Percentiles rank a stretch among this genome's conserved stretches.
Conservation (phyloP, 331 rosid genomes). For the Arachis monticola region DNA sequence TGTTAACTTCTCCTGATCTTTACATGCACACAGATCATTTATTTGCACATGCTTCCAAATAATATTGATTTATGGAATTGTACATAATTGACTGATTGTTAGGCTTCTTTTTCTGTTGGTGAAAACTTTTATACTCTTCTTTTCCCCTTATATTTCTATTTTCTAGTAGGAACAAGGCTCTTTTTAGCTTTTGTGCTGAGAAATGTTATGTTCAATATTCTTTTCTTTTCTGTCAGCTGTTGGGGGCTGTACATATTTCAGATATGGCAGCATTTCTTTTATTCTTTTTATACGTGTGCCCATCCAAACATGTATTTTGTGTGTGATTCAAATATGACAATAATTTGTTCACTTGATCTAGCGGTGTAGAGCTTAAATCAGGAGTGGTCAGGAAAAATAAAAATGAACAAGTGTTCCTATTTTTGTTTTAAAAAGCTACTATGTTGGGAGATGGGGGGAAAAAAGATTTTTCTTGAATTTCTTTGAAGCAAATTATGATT, state of each 20-base stretch:
- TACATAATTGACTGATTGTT: slow-evolving; percentile 6
- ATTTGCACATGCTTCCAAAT: slow-evolving; percentile 23
- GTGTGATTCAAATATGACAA: neutral
- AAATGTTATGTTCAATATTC: slow-evolving; percentile 6
- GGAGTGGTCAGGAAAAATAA: neutral
- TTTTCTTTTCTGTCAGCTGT: slow-evolving; percentile 3
- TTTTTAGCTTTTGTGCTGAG: slow-evolving; percentile 21
- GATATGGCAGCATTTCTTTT: neutral
- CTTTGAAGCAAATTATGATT: neutral
- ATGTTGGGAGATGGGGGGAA: neutral
- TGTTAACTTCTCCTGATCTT: slow-evolving; percentile 24
- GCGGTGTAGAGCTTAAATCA: slow-evolving; percentile 1
- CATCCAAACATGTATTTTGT: neutral
- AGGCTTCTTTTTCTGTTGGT: neutral
- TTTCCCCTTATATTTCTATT: neutral
- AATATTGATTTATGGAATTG: neutral
- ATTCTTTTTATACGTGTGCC: slow-evolving; percentile 1
- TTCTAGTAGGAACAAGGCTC: neutral
- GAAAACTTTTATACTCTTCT: slow-evolving; percentile 12
- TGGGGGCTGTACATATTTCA: neutral
- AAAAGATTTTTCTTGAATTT: neutral
- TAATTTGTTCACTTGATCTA: neutral
- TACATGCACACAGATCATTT: slow-evolving; percentile 21
- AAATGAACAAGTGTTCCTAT: slow-evolving; percentile 1
- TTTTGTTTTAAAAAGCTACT: neutral